Evolutionary conservation across 192 early-diverging fungal genomes (phyloP).

Genomic region (Allomyces macrogynus): DNA sequence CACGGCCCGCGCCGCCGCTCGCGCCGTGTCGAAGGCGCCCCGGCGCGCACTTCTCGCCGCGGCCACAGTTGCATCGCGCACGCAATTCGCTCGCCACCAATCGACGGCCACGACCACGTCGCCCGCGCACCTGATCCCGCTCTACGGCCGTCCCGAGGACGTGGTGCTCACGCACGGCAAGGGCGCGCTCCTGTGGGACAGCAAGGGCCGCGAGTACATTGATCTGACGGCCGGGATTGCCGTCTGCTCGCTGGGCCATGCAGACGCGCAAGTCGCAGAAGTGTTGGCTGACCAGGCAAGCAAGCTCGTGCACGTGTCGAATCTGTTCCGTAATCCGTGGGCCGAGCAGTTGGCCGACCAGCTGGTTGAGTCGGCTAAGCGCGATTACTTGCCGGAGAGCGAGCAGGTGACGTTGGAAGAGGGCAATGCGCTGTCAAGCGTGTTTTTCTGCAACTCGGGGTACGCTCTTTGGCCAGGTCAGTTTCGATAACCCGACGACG

Average conservation of each 20-base stretch:
- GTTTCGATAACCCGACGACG: no score
- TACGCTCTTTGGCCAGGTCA: no score
- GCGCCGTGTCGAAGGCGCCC: no score
- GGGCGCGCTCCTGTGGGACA: slow-evolving; percentile 62
- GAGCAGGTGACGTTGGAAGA: slow-evolving; percentile 7
- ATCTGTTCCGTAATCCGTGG: slow-evolving; percentile 82
- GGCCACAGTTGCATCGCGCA: no score
- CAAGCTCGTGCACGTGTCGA: slow-evolving; percentile 68
- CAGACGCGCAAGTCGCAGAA: slow-evolving; percentile 46
- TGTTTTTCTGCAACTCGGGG: slow-evolving; percentile 91
- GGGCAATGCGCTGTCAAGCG: slow-evolving; percentile 29
- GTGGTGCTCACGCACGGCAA: slow-evolving; percentile 55
- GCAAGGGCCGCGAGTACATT: slow-evolving; percentile 50
- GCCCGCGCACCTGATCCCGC: neutral
- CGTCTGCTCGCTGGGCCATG: slow-evolving; percentile 80
- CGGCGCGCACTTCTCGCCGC: no score
- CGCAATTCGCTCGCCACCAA: no score
- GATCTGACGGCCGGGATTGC: slow-evolving; percentile 93
- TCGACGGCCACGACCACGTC: no score
- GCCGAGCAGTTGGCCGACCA: slow-evolving; percentile 55
- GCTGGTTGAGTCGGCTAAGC: slow-evolving; percentile 41
- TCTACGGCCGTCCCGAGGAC: neutral
- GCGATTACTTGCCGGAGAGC: slow-evolving; percentile 7
- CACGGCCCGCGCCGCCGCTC: no score
- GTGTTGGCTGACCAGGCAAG: slow-evolving; percentile 64